A percentile compares a stretch with the other conserved stretches of the same genome.
Evolutionary conservation across 2,329 filamentous ascomycete genomes (phyloP).

Genomic region (Botrytis hyacinthi): DNA sequence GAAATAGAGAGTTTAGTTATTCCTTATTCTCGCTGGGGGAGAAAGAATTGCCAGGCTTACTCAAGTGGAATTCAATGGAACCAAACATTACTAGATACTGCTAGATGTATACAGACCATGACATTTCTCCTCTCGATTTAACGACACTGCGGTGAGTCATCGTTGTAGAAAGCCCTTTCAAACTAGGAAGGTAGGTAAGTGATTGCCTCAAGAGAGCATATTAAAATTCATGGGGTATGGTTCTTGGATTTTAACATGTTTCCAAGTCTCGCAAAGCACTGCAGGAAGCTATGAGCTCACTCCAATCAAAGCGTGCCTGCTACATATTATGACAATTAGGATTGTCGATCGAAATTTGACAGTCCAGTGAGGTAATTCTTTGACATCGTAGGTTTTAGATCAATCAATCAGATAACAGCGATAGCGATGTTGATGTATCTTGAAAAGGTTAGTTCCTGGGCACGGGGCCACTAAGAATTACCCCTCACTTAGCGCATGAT

Average conservation of each 20-base stretch:
- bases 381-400: not conserved
- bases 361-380: not conserved
- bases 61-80: not conserved
- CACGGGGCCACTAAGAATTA: slow-evolving; percentile 12
- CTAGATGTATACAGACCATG: not conserved
- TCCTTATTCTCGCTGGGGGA: not conserved
- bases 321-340: not conserved
- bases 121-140: not conserved
- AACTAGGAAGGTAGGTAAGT: not conserved
- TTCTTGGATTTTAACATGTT: not conserved
- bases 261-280: not conserved
- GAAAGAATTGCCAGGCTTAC: not conserved
- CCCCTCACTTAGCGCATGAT: slow-evolving; percentile 13
- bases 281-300: not conserved
- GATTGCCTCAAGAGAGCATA: not conserved
- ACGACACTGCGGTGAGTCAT: not conserved
- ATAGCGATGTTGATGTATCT: not conserved
- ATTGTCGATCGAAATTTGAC: not conserved
- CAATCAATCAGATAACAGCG: slow-evolving; percentile 16
- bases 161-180: not conserved
- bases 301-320: not conserved
- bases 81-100: not conserved
- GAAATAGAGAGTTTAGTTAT: not conserved
- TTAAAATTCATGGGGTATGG: no score
- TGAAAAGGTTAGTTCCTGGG: not conserved